Evolutionary conservation across 495 filamentous ascomycete species (phyloP), one percentile per base, ranked within the genome.

Genomic region (Sabuloglossum arenarium): DNA sequence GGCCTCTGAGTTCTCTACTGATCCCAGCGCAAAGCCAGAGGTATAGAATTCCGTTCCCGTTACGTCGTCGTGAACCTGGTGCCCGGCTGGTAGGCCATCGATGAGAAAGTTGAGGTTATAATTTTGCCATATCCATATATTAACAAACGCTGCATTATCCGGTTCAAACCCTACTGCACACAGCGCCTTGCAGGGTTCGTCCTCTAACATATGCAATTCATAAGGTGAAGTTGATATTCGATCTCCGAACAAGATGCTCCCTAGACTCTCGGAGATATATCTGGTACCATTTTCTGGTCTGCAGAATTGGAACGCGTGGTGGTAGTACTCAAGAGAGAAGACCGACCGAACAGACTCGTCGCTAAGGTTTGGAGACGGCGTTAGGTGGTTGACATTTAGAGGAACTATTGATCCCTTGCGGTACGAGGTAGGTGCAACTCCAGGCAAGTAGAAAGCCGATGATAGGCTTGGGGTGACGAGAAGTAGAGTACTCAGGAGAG

Each of bases 201-300:
- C 89, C 53, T 75, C 68, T 49, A 62, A 74, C 88, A 94, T 96
- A 54, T 79, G 75, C 23, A 98, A 72, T 58, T 95, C 81, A 63
- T 91, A 90, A 0, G 90, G 84, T 9, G 89, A 95, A 0, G 85
- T 88, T 66, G 82, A 82, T 66, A 98, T 98, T 47, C 91, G 82
- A 69, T 98, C 91, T 8, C 91, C 91, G 59, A 98, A 98, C 24
- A 98, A 65, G 61, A 98, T 98, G 69, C 89, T 95, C 5, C 91
- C 91, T 56, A 98, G 68, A 32, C 88, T 95, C 70, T 95, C 89
- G 32, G 83, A 79, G 1, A 89, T 78, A 68, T 81, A 73, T 62
- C 84, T 68, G 1, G 85, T 78, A 19, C 85, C 86, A 49, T 73
- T 79, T 59, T 82, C 72, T 0, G 90, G 91, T 45, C 71, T 70